phyloP scores from a whole-genome alignment of 2,329 filamentous ascomycete species.

The Fusarium graminum region DNA sequence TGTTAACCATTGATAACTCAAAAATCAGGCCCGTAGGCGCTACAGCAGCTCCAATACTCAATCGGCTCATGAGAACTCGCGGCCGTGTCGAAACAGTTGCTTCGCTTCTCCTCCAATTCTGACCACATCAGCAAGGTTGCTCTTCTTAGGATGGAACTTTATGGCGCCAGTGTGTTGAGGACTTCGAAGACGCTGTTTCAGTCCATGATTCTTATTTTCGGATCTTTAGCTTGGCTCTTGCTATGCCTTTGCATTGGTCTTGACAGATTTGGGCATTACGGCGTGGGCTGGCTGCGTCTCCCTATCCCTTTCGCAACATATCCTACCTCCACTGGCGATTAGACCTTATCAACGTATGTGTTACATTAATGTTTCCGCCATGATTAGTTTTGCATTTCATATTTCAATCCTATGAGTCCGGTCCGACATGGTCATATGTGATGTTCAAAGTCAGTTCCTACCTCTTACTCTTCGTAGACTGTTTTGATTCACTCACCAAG shows the following conservation, averaged over 20 bases:
- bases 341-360: conserved; percentile 17
- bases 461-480: too few relatives aligned
- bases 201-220: conserved; percentile 55
- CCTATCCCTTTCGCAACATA: conserved; percentile 47
- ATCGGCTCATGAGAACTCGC: conserved; percentile 57
- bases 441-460: too few relatives aligned
- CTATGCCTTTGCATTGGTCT: conserved; percentile 53
- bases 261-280: conserved; percentile 52
- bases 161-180: conserved; percentile 54
- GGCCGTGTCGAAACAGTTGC: conserved; percentile 53
- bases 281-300: conserved; percentile 55
- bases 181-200: conserved; percentile 53
- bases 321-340: background rate
- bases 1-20: conserved; percentile 55
- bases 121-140: conserved; percentile 57
- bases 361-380: conserved; percentile 44
- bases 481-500: too few relatives aligned
- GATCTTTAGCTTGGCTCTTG: conserved; percentile 54
- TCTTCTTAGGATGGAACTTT: conserved; percentile 57
- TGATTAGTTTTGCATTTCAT: conserved; percentile 43
- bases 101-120: conserved; percentile 54
- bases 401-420: conserved; percentile 32
- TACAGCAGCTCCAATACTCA: conserved; percentile 66
- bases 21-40: conserved; percentile 66
- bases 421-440: conserved; percentile 34